phyloP scores from a whole-genome alignment of 164 flowering plant genomes.

The Amborella trichopoda region DNA sequence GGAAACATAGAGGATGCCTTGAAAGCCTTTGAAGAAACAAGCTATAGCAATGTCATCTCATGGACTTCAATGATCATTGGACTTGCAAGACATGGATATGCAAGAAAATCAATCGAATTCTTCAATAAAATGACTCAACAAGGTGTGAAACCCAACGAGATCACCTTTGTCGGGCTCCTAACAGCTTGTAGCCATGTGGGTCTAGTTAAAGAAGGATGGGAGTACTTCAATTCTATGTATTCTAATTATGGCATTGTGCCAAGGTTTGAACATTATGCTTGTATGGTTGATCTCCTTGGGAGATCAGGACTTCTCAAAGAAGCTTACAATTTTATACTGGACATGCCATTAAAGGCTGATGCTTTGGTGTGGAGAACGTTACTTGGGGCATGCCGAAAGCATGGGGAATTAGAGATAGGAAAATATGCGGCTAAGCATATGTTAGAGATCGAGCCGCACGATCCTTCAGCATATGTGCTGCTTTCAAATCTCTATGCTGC shows the following conservation, averaged over 20 bases:
- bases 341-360: slow-evolving; percentile 59
- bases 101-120: slow-evolving; percentile 39
- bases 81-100: slow-evolving; percentile 77
- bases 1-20: slow-evolving; percentile 61
- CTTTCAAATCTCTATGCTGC: slow-evolving; percentile 87
- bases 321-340: slow-evolving; percentile 42
- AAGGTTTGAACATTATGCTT: slow-evolving; percentile 85
- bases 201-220: slow-evolving; percentile 55
- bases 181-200: slow-evolving; percentile 89
- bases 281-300: slow-evolving; percentile 78
- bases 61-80: slow-evolving; percentile 90
- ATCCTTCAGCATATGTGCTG: slow-evolving; percentile 58
- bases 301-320: slow-evolving; percentile 53
- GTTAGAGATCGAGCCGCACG: slow-evolving; percentile 50
- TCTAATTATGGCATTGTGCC: slow-evolving; percentile 44
- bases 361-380: slow-evolving; percentile 75
- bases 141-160: slow-evolving; percentile 55
- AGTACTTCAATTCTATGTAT: slow-evolving; percentile 52
- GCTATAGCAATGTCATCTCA: slow-evolving; percentile 44
- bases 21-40: slow-evolving; percentile 44
- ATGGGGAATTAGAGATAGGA: slow-evolving; percentile 47
- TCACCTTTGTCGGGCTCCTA: slow-evolving; percentile 65
- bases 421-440: slow-evolving; percentile 49
- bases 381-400: slow-evolving; percentile 66
- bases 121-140: slow-evolving; percentile 41